Evolutionary conservation across 352 stramenopile species (phyloP).

Genomic region (Globisporangium ultimum): DNA sequence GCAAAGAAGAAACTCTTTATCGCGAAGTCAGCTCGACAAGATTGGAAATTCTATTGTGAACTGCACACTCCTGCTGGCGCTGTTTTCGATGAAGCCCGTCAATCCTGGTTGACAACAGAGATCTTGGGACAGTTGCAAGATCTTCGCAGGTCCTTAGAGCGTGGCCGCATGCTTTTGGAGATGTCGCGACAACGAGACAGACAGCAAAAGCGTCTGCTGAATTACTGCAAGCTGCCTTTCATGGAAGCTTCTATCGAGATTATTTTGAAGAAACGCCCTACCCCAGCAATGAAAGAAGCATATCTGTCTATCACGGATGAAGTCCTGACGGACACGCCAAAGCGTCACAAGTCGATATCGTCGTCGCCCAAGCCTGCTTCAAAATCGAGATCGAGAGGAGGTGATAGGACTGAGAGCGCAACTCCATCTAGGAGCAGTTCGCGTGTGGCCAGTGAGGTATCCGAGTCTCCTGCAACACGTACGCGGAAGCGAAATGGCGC

Average conservation of each 20-base stretch:
- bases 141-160: slow-evolving; percentile 71
- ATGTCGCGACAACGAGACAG: slow-evolving; percentile 83
- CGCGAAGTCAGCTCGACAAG: slow-evolving; percentile 47
- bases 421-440: slow-evolving; percentile 11
- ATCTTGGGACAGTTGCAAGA: slow-evolving; percentile 74
- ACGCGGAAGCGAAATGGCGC: slow-evolving; percentile 6
- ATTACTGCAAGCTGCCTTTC: slow-evolving; percentile 49
- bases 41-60: slow-evolving; percentile 82
- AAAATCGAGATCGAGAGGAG: not conserved
- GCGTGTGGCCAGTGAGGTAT: not conserved
- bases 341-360: slow-evolving; percentile 20
- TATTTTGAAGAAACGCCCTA: slow-evolving; percentile 73
- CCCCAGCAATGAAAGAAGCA: slow-evolving; percentile 61
- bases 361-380: slow-evolving; percentile 12
- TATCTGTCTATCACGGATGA: slow-evolving; percentile 64
- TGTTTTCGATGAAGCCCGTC: slow-evolving; percentile 63
- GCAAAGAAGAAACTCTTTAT: slow-evolving; percentile 63
- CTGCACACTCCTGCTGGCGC: slow-evolving; percentile 57
- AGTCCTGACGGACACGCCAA: slow-evolving; percentile 41
- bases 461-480: slow-evolving; percentile 1
- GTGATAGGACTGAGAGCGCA: slow-evolving; percentile 11
- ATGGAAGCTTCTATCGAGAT: slow-evolving; percentile 72
- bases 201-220: slow-evolving; percentile 78
- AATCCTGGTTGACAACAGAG: slow-evolving; percentile 78
- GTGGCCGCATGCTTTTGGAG: slow-evolving; percentile 80